Evolutionary conservation across 139 green algal species (phyloP), one percentile per base, ranked within the genome.

Genomic region (Yamagishiella unicocca): DNA sequence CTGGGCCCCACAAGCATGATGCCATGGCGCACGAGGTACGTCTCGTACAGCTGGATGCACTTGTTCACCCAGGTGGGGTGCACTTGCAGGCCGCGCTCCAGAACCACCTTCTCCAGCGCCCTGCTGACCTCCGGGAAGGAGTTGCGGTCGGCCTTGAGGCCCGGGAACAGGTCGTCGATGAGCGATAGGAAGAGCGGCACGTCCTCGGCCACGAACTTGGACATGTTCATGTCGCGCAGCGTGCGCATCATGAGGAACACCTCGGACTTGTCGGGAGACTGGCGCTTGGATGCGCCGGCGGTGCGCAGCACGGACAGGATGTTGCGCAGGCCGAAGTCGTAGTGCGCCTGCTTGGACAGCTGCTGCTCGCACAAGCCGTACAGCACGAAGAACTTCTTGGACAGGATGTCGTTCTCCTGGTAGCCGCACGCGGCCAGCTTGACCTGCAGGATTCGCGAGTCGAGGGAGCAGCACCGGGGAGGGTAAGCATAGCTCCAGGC

Each of bases 331-430:
- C 97, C 97, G 90, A 99, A 99, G 91, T 99, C 97, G 88, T 99
- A 99, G 95, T 99, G 97, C 29, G 95, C 90, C 90, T 99, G 97
- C 93, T 99, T 99, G 87, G 95, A 98, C 70, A 99, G 94, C 95
- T 99, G 97, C 95, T 99, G 95, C 94, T 99, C 97, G 87, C 97
- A 99, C 50, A 99, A 96, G 42, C 91, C 94, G 91, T 99, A 99
- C 40, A 99, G 94, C 72, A 98, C 95, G 87, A 96, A 95, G 92
- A 99, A 99, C 93, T 99, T 99, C 88, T 98, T 98, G 87, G 95
- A 94, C 33, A 99, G 93, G 25, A 96, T 92, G 74, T 99, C 96
- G 85, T 98, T 99, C 87, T 99, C 96, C 92, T 98, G 95, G 91
- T 97, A 99, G 31, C 96, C 96, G 87, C 95, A 97, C 6, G 96